phyloP scores from a whole-genome alignment of 257 asterid species.

The Solanum paucissectum region DNA sequence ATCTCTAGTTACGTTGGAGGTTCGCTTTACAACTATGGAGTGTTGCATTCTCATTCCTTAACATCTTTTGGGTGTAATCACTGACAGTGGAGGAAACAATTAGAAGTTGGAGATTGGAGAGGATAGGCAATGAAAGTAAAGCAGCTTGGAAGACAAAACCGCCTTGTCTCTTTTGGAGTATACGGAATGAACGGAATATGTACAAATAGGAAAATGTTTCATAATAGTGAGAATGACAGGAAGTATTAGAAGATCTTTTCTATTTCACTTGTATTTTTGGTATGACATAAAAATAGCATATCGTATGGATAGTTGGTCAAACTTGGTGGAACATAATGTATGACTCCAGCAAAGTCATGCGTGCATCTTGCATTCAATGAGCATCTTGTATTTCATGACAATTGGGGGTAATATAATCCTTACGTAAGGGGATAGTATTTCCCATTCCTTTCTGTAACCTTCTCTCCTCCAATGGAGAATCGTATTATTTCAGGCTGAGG shows the following conservation, averaged over 20 bases:
- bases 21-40: neutral
- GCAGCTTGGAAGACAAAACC: neutral
- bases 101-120: neutral
- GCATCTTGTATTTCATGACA: neutral
- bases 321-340: neutral
- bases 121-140: neutral
- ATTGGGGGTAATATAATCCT: neutral
- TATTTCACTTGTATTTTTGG: neutral
- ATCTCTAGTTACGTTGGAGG: neutral
- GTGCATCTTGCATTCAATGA: neutral
- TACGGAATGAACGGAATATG: neutral
- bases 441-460: neutral
- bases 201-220: neutral
- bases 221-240: neutral
- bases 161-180: neutral
- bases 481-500: too few relatives aligned
- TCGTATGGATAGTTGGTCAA: neutral
- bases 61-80: neutral
- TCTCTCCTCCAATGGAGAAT: too few relatives aligned
- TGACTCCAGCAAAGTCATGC: neutral
- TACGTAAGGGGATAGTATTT: neutral
- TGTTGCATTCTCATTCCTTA: neutral
- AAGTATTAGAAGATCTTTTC: neutral
- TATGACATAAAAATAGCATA: neutral
- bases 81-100: neutral